Evolutionary conservation across 306 rosid species (phyloP).

Genomic region (Cicer bijugum): DNA sequence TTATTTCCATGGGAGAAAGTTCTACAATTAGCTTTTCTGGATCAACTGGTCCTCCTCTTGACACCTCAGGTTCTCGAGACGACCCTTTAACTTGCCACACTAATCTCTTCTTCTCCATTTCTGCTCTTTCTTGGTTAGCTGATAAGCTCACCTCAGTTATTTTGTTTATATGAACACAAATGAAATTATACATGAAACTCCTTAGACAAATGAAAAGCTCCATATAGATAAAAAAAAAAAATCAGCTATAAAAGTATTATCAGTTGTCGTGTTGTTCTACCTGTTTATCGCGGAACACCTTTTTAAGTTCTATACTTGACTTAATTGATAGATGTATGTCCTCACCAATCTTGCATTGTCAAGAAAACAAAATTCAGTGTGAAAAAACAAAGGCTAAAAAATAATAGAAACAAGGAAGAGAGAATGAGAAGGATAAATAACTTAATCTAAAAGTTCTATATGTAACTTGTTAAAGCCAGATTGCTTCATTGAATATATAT

Average conservation of each 20-base stretch:
- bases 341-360: conserved; percentile 62
- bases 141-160: conserved; percentile 68
- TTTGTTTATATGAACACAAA: conserved; percentile 56
- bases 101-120: conserved; percentile 76
- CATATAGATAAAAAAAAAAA: conserved; percentile 1
- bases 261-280: conserved; percentile 46
- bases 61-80: conserved; percentile 37
- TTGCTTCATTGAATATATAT: background rate
- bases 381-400: background rate
- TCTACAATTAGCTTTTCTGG: conserved; percentile 61
- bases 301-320: conserved; percentile 68
- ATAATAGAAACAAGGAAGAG: conserved; percentile 2
- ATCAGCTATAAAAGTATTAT: background rate
- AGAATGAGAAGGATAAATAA: conserved; percentile 1
- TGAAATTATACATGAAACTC: background rate
- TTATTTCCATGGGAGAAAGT: conserved; percentile 73
- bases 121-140: conserved; percentile 75
- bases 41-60: conserved; percentile 70
- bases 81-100: conserved; percentile 71
- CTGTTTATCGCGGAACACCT: conserved; percentile 65
- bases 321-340: conserved; percentile 61
- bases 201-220: conserved; percentile 26
- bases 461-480: conserved; percentile 35
- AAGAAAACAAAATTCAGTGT: conserved; percentile 12
- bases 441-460: background rate